These are phyloP conservation scores for Ophiocordyceps camponoti-leonardi DNA, from an alignment of 2,329 filamentous ascomycete genomes.

Conservation along the genomic window DNA sequence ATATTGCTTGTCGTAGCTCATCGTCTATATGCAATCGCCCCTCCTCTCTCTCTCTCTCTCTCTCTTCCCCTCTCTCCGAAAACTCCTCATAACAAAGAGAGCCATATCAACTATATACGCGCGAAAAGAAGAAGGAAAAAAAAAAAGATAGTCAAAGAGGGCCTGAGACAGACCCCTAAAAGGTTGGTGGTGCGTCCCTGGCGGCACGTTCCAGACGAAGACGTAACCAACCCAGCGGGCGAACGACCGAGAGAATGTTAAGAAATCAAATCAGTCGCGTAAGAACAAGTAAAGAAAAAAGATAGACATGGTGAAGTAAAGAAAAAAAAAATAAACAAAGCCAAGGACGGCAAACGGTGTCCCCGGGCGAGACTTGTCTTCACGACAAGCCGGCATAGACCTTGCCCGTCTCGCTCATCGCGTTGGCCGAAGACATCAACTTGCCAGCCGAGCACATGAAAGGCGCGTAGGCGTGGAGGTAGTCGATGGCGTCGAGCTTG, in stretches of 20 bases:
- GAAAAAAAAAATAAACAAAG: not conserved
- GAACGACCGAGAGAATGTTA: not conserved
- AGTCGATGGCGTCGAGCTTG: constrained; percentile 29
- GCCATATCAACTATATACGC: not conserved
- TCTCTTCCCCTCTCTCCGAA: no score
- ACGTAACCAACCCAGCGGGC: no score
- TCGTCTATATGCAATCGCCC: constrained; percentile 5
- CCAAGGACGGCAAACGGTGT: no score
- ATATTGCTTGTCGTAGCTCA: constrained; percentile 8
- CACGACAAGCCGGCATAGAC: constrained; percentile 23
- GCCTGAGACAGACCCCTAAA: not conserved
- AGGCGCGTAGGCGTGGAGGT: constrained; percentile 39
- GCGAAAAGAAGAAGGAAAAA: not conserved
- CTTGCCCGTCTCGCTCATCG: constrained; percentile 28
- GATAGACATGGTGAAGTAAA: not conserved
- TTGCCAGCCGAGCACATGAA: constrained; percentile 25
- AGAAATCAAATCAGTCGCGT: not conserved
- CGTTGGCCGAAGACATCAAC: constrained; percentile 10
- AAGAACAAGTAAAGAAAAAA: not conserved
- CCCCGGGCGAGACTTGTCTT: no score
- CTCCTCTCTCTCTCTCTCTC: no score
- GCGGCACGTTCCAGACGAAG: not conserved
- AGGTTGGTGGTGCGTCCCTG: not conserved
- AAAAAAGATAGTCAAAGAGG: not conserved
- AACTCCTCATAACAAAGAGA: no score